phyloP scores from a whole-genome alignment of 371 early-diverging fungal genomes.

The Smittium culicis region DNA sequence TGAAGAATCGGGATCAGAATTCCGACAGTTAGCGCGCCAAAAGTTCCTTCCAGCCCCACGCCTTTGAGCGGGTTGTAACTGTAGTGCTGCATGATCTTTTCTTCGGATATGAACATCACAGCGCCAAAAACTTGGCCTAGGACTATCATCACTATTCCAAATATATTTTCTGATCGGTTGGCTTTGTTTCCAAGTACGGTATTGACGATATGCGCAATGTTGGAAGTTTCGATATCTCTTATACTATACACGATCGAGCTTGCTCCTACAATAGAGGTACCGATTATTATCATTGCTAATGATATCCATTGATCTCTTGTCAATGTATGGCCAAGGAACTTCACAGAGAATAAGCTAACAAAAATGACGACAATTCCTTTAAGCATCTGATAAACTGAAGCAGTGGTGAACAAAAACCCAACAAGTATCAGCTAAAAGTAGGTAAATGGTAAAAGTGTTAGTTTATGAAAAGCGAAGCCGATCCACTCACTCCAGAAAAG shows the following conservation, averaged over 20 bases:
- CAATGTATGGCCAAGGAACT: constrained; percentile 67
- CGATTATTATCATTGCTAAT: constrained; percentile 57
- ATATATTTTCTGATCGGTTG: constrained; percentile 19
- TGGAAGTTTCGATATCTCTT: neutral
- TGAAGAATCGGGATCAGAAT: constrained; percentile 63
- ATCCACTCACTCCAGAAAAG: no score
- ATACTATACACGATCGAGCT: constrained; percentile 38
- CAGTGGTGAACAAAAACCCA: constrained; percentile 78
- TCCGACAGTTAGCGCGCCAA: constrained; percentile 62
- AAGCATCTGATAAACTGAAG: constrained; percentile 93
- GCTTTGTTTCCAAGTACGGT: constrained; percentile 12
- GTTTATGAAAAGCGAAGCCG: neutral
- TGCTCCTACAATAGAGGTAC: constrained; percentile 76
- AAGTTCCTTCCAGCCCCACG: constrained; percentile 83
- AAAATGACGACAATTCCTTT: constrained; percentile 89
- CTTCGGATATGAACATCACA: constrained; percentile 86
- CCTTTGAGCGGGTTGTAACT: constrained; percentile 69
- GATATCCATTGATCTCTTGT: constrained; percentile 67
- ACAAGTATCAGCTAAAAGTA: constrained; percentile 55
- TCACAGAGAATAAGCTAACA: constrained; percentile 68
- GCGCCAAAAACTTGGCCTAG: constrained; percentile 86
- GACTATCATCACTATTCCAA: constrained; percentile 72
- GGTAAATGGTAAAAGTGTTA: constrained; percentile 20
- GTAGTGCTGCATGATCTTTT: constrained; percentile 71
- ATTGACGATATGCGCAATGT: neutral